phyloP scores from a whole-genome alignment of 129 eudicot genomes.

The Chrysanthemum makinoi region DNA sequence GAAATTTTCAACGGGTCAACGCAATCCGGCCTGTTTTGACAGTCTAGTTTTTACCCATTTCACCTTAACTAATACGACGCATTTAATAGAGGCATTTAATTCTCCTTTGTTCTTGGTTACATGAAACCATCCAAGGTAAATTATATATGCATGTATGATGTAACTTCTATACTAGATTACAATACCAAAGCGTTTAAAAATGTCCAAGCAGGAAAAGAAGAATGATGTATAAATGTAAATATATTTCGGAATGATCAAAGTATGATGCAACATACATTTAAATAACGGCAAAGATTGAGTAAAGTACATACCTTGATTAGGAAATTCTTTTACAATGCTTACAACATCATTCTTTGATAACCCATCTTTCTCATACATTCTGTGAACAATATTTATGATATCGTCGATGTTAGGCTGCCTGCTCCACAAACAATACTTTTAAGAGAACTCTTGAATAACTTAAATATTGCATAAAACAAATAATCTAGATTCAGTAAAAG shows the following conservation, averaged over 20 bases:
- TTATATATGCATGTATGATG: no score
- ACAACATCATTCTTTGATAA: constrained; percentile 74
- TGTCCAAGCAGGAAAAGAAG: not conserved
- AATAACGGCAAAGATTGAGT: constrained; percentile 5
- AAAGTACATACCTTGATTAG: constrained; percentile 72
- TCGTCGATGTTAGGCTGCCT: constrained; percentile 95
- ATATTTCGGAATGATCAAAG: not conserved
- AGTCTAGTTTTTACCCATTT: no score
- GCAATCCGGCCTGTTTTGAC: no score
- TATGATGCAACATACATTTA: constrained; percentile 24
- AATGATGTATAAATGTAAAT: constrained; percentile 4
- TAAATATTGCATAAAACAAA: constrained; percentile 9
- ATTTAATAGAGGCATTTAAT: no score
- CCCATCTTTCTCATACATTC: constrained; percentile 98
- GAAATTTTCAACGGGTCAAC: no score
- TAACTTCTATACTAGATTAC: no score
- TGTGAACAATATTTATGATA: constrained; percentile 79
- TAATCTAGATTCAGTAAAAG: not conserved
- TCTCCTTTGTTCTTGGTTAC: no score
- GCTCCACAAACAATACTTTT: constrained; percentile 35
- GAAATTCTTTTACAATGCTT: constrained; percentile 69
- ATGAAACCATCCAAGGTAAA: no score
- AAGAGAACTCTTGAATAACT: constrained; percentile 12
- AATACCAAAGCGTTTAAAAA: no score
- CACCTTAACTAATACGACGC: no score